These are phyloP conservation scores for Pichia cactophila DNA, from an alignment of 1,139 yeast species.

Conservation along the genomic window DNA sequence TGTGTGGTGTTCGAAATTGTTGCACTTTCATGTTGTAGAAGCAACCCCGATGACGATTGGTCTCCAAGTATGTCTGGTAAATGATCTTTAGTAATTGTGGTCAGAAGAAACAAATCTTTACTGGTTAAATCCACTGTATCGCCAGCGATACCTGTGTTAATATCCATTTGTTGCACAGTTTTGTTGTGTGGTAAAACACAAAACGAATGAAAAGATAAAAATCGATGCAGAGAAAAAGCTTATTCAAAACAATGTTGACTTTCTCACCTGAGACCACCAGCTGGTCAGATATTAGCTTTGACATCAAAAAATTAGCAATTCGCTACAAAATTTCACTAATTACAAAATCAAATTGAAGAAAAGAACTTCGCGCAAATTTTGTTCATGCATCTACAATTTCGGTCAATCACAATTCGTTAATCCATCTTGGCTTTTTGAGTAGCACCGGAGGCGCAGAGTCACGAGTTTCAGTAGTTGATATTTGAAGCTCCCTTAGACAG, in stretches of 20 bases:
- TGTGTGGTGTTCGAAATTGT: background rate
- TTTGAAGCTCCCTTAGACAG: background rate
- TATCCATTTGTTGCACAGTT: background rate
- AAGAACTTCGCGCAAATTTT: too few relatives aligned
- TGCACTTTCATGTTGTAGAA: background rate
- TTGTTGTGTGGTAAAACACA: too few relatives aligned
- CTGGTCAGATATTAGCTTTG: too few relatives aligned
- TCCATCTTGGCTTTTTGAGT: background rate
- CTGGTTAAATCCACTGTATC: background rate
- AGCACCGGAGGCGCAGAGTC: background rate
- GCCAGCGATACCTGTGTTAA: background rate
- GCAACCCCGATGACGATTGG: background rate
- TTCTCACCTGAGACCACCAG: background rate
- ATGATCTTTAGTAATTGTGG: background rate
- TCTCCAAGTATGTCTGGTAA: background rate
- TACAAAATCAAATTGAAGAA: too few relatives aligned
- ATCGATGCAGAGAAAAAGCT: background rate
- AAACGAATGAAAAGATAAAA: too few relatives aligned
- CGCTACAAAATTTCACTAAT: too few relatives aligned
- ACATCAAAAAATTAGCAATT: too few relatives aligned
- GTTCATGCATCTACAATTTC: too few relatives aligned
- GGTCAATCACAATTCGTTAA: background rate
- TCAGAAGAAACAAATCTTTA: background rate
- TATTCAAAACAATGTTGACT: background rate
- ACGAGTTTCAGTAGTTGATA: background rate